Evolutionary conservation across 352 stramenopile species (phyloP), one percentile per base, ranked within the genome.

Genomic region (Phytophthora pini): DNA sequence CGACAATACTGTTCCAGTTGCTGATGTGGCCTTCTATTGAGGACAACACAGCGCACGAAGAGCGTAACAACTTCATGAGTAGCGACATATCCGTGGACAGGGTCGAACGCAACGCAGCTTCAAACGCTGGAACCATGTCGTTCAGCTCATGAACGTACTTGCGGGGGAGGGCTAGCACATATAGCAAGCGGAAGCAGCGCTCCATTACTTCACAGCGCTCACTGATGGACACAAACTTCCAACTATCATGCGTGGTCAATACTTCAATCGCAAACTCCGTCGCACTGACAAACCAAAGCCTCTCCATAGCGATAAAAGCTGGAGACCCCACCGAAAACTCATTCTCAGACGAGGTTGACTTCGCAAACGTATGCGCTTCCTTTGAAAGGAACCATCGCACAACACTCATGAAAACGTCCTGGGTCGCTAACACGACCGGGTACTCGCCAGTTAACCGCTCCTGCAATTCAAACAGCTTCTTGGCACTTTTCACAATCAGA

Each of bases 251-350:
- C 1, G 76, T 87, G 12, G 73, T 71, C 36, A 92, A 40, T 10
- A 90, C 67, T 60, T 89, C 81, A 40, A 88, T 67, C 27, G 71
- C 63, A 61, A 90, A 89, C 39, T 90, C 81, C 5, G 84, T 71
- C 5, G 74, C 75, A 17, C 69, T 68, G 4, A 84, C 72, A 46
- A 88, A 80, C 83, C 83, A 92, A 15, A 72, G 36, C 31, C 70
- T 56, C 40, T 79, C 70, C 45, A 57, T 76, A 3, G 48, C 66
- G n/a, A 68, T 32, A 61, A 79, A 76, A 24, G 13, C 26, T 17
- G 47, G 36, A 26, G 40, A 53, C n/a, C 48, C 45, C 22, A 52
- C 38, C 4, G 52, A 45, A 5, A 15, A 65, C 13, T 55, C 39
- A 8, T 54, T 51, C 4, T 50, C 26, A 12, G 12, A 59, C 24